Conservation (phyloP, 169 alveolate species). For the Plasmodium reichenowi region DNA sequence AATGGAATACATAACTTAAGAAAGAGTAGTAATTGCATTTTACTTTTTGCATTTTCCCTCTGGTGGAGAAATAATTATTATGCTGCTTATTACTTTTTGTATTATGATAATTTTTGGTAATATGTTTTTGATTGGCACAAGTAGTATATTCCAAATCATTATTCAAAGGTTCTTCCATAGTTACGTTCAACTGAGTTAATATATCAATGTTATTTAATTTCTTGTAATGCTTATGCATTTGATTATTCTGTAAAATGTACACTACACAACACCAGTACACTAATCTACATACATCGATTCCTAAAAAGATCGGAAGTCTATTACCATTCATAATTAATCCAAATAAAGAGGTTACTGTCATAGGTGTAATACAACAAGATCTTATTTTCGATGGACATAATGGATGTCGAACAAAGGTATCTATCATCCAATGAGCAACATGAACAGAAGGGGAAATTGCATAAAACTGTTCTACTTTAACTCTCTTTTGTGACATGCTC, state of each 20-base stretch:
- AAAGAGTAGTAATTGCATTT: constrained; percentile 53
- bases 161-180: not conserved
- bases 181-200: constrained; percentile 40
- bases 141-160: not conserved
- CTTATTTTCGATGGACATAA: constrained; percentile 89
- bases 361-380: constrained; percentile 80
- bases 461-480: constrained; percentile 78
- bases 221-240: constrained; percentile 16
- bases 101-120: not conserved
- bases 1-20: constrained; percentile 39
- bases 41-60: constrained; percentile 14
- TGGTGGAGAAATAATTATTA: not conserved
- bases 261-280: constrained; percentile 84
- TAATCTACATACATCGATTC: constrained; percentile 88
- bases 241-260: constrained; percentile 35
- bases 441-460: constrained; percentile 87
- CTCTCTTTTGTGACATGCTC: constrained; percentile 75
- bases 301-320: constrained; percentile 89
- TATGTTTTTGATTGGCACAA: not conserved
- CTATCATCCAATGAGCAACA: constrained; percentile 92
- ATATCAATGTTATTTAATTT: constrained; percentile 54
- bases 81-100: not conserved
- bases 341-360: constrained; percentile 84
- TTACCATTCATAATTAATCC: constrained; percentile 88
- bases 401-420: constrained; percentile 90